Percentiles rank a stretch among this genome's conserved stretches.
Conservation (phyloP, 2,329 filamentous ascomycete genomes). For the Ascochyta viciae-villosae region DNA sequence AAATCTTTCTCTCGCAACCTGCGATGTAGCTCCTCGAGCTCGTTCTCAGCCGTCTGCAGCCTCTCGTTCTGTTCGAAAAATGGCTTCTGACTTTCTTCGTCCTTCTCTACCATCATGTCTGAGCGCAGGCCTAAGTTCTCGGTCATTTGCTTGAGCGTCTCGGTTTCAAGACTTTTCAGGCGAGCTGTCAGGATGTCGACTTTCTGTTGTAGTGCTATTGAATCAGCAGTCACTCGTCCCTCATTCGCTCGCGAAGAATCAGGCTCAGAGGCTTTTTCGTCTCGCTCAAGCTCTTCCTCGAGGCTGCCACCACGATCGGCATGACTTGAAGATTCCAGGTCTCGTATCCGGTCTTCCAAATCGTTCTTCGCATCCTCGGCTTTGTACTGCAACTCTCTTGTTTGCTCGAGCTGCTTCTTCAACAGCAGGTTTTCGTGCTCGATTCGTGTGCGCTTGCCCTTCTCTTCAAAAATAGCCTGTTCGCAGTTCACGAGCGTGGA, state of each 20-base stretch:
- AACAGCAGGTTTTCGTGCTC: conserved; percentile 58
- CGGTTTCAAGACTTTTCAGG: conserved; percentile 47
- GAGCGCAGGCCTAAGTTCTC: conserved; percentile 50
- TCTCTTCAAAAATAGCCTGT: conserved; percentile 60
- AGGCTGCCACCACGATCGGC: conserved; percentile 42
- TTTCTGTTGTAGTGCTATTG: conserved; percentile 50
- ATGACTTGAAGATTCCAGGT: conserved; percentile 47
- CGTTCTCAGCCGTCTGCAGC: conserved; percentile 44
- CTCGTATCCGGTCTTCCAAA: conserved; percentile 54
- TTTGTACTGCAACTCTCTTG: conserved; percentile 55
- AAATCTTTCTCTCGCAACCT: conserved; percentile 46
- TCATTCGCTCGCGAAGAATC: conserved; percentile 29
- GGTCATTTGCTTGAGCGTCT: conserved; percentile 52
- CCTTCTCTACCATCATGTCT: conserved; percentile 46
- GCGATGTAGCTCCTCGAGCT: conserved; percentile 45
- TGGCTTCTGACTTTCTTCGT: conserved; percentile 47
- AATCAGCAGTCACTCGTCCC: conserved; percentile 39
- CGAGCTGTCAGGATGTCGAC: conserved; percentile 49
- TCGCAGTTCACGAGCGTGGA: conserved; percentile 59
- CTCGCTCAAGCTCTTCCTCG: conserved; percentile 50
- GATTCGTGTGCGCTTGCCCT: conserved; percentile 55
- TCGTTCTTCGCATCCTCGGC: conserved; percentile 58
- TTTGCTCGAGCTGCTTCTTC: conserved; percentile 56
- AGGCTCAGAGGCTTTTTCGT: conserved; percentile 38
- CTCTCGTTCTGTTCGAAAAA: conserved; percentile 51